phyloP scores from a whole-genome alignment of 1,139 yeast species.

The Debaryomyces nepalensis region DNA sequence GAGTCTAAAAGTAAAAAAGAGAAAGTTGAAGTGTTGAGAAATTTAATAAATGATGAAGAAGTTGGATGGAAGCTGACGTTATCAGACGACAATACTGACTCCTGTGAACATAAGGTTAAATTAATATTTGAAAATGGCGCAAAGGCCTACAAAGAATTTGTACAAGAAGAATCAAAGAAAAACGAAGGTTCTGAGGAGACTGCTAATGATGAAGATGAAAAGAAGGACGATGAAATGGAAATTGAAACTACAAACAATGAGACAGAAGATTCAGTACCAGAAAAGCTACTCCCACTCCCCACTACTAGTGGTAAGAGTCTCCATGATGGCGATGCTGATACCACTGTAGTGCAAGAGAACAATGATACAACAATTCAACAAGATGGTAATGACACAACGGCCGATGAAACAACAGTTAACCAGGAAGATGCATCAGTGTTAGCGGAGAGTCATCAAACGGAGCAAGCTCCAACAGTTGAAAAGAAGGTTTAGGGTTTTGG shows the following conservation, averaged over 20 bases:
- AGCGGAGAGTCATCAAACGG: conserved; percentile 20
- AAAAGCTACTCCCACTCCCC: conserved; percentile 1
- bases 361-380: conserved; percentile 51
- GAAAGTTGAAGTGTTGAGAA: conserved; percentile 31
- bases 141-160: conserved; percentile 31
- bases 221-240: conserved; percentile 11
- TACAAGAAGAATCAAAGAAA: conserved; percentile 15
- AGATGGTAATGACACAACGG: conserved; percentile 44
- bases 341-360: conserved; percentile 42
- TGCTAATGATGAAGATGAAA: conserved; percentile 11
- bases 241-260: neutral
- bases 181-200: conserved; percentile 7
- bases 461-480: neutral
- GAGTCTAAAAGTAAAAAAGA: conserved; percentile 29
- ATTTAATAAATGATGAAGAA: conserved; percentile 38
- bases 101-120: conserved; percentile 29
- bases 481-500: conserved; percentile 1
- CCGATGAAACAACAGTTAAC: conserved; percentile 45
- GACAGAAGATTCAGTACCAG: conserved; percentile 13
- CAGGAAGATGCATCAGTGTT: conserved; percentile 35
- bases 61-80: conserved; percentile 45
- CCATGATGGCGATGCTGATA: conserved; percentile 36
- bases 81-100: conserved; percentile 28
- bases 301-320: conserved; percentile 5
- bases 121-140: conserved; percentile 40